Evolutionary conservation across 108 stramenopile genomes (phyloP).

Genomic region (Pseudonitzschia pungens): DNA sequence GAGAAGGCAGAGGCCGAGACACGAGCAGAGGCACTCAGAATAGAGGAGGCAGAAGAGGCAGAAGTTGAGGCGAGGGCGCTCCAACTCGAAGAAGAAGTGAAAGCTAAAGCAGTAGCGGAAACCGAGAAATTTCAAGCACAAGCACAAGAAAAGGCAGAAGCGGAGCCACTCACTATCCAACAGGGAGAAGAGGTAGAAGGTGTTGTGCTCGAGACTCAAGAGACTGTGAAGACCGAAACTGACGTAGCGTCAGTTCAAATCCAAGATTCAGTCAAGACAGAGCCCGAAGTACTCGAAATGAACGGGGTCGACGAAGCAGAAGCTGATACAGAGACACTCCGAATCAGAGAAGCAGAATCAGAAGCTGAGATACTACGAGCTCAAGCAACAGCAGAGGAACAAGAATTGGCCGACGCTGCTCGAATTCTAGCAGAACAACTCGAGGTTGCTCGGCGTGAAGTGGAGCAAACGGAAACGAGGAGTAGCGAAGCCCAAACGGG

Average conservation of each 20-base stretch:
- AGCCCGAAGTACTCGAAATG: neutral
- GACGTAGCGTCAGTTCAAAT: neutral
- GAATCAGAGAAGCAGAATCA: neutral
- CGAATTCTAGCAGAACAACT: conserved; percentile 15
- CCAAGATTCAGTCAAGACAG: neutral
- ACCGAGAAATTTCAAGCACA: no score
- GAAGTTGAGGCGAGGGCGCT: neutral
- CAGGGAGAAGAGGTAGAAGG: no score
- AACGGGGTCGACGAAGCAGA: neutral
- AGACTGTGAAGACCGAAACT: neutral
- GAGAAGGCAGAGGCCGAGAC: neutral
- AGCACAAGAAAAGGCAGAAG: no score
- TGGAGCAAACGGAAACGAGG: neutral
- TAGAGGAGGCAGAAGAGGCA: neutral
- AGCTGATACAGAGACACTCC: neutral
- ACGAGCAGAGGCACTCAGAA: no score
- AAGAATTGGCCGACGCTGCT: conserved; percentile 10
- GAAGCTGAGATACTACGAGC: neutral
- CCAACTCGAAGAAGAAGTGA: neutral
- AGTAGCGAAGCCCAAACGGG: neutral
- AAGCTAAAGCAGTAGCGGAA: no score
- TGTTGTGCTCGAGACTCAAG: no score
- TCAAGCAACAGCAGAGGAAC: conserved; percentile 4
- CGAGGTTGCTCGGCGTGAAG: conserved; percentile 1
- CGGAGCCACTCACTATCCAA: no score